Conservation (phyloP, 2,329 filamentous ascomycete genomes). For the Cephalotrichum gorgonifer region DNA sequence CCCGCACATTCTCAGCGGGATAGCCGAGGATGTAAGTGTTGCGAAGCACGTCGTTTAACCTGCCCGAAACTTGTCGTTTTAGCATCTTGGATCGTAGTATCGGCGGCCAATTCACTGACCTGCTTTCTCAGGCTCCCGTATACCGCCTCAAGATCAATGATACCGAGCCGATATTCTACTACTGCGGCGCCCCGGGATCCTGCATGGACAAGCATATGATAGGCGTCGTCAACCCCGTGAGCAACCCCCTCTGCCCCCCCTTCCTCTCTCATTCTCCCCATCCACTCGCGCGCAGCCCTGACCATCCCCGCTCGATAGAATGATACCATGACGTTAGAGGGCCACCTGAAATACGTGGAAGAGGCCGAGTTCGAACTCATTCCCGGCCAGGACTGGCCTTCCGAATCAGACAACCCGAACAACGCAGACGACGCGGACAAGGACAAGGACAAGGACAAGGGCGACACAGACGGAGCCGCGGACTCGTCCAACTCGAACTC, state of each 20-base stretch:
- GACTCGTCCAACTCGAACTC: constrained; percentile 8
- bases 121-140: constrained; percentile 23
- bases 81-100: background rate
- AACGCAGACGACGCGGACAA: background rate
- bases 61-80: background rate
- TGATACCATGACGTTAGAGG: constrained; percentile 32
- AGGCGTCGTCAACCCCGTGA: constrained; percentile 61
- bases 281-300: background rate
- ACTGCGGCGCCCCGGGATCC: constrained; percentile 57
- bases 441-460: constrained; percentile 10
- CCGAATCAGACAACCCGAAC: constrained; percentile 21
- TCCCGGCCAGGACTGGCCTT: constrained; percentile 45
- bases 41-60: background rate
- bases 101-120: background rate
- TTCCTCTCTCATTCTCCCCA: background rate
- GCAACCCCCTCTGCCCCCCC: constrained; percentile 8
- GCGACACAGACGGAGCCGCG: constrained; percentile 7
- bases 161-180: constrained; percentile 55
- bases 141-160: constrained; percentile 42
- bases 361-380: constrained; percentile 40
- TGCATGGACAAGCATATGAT: constrained; percentile 62
- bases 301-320: constrained; percentile 21
- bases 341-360: constrained; percentile 35
- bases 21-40: constrained; percentile 32
- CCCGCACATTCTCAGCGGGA: constrained; percentile 31